phyloP scores from a whole-genome alignment of 768 basidiomycete genomes.

The Amanita fuliginea region DNA sequence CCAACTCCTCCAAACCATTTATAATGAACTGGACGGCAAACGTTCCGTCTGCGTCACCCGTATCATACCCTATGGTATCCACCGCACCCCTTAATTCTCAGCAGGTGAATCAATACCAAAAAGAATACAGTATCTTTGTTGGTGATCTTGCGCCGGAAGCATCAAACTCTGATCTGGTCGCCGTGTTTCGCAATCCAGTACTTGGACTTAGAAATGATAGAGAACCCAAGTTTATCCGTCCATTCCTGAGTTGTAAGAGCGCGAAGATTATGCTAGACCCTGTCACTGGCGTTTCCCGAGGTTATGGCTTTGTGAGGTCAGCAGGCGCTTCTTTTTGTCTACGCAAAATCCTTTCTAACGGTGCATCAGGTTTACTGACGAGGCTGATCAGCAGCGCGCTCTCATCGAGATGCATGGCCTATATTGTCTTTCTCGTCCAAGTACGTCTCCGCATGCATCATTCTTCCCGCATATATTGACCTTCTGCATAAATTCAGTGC shows the following conservation, averaged over 20 bases:
- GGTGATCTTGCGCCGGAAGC: constrained; percentile 90
- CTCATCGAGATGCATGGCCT: constrained; percentile 88
- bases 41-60: constrained; percentile 19
- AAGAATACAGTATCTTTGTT: constrained; percentile 91
- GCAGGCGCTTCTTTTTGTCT: constrained; percentile 13
- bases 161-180: constrained; percentile 91
- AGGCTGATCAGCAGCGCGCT: constrained; percentile 81
- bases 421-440: constrained; percentile 81
- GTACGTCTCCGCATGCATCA: constrained; percentile 32
- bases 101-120: constrained; percentile 49
- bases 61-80: constrained; percentile 19
- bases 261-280: constrained; percentile 95
- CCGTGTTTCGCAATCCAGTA: constrained; percentile 84
- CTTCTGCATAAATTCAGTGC: constrained; percentile 40
- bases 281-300: constrained; percentile 77
- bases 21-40: constrained; percentile 66
- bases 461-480: constrained; percentile 20
- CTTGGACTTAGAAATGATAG: constrained; percentile 77
- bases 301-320: constrained; percentile 88
- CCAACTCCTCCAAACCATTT: constrained; percentile 77
- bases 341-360: constrained; percentile 10
- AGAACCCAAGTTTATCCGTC: constrained; percentile 80
- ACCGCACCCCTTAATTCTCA: constrained; percentile 11
- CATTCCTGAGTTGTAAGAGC: constrained; percentile 88
- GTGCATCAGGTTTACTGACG: constrained; percentile 64